These are phyloP conservation scores for Hymenoscyphus fructigenus DNA, from an alignment of 2,329 filamentous ascomycete species.

Conservation along the genomic window DNA sequence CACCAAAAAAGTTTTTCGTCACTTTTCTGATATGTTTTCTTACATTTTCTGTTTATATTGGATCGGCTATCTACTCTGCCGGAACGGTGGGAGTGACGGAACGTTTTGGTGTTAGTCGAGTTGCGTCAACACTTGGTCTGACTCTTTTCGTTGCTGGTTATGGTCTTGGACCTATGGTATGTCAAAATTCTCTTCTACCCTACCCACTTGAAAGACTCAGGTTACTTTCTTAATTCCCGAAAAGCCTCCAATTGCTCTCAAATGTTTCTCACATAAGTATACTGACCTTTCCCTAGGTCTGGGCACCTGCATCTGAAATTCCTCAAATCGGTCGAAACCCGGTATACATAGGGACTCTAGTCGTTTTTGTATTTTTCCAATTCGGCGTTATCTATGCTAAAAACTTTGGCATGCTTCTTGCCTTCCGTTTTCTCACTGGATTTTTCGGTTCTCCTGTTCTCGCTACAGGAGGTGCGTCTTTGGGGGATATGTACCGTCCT, in stretches of 20 bases:
- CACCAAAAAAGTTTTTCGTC: constrained; percentile 42
- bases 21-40: constrained; percentile 48
- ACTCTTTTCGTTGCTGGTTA: constrained; percentile 62
- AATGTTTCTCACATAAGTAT: not conserved
- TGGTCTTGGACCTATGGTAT: constrained; percentile 56
- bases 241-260: not conserved
- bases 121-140: constrained; percentile 54
- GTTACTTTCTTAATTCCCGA: not conserved
- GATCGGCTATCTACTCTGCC: constrained; percentile 46
- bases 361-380: constrained; percentile 51
- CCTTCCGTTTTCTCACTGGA: constrained; percentile 10
- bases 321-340: constrained; percentile 65
- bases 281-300: constrained; percentile 42
- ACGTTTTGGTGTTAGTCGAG: constrained; percentile 50
- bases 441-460: constrained; percentile 12
- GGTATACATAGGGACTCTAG: constrained; percentile 65
- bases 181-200: not conserved
- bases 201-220: too few relatives aligned
- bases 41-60: constrained; percentile 57
- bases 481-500: constrained; percentile 42
- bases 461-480: constrained; percentile 51
- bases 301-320: constrained; percentile 65
- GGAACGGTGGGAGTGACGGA: constrained; percentile 43
- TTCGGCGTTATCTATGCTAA: constrained; percentile 37
- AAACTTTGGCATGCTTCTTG: constrained; percentile 48